phyloP scores from a whole-genome alignment of 2,329 filamentous ascomycete species.

The Elsinoe australis region DNA sequence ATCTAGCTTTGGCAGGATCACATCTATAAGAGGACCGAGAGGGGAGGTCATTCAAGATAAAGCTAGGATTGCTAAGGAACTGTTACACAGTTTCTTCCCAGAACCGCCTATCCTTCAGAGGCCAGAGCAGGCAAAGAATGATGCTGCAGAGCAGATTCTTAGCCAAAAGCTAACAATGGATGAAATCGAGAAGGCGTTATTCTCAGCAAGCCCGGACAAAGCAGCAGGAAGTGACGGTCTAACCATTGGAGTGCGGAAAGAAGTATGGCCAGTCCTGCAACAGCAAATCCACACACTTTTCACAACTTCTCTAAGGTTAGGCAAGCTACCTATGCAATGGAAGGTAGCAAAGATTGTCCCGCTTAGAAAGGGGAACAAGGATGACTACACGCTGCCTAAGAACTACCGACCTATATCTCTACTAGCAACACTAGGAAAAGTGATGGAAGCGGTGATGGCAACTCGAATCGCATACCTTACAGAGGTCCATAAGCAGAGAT shows the following conservation, averaged over 20 bases:
- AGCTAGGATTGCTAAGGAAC: constrained; percentile 7
- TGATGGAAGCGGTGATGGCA: constrained; percentile 28
- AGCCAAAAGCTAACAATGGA: not conserved
- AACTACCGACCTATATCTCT: constrained; percentile 27
- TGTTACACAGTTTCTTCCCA: constrained; percentile 15
- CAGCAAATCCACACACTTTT: constrained; percentile 24
- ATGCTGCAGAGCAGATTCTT: not conserved
- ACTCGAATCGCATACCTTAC: constrained; percentile 28
- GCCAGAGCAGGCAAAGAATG: not conserved
- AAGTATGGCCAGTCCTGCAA: constrained; percentile 23
- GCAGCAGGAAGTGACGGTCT: constrained; percentile 20
- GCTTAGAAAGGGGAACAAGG: constrained; percentile 25
- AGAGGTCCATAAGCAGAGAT: constrained; percentile 26
- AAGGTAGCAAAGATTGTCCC: constrained; percentile 26
- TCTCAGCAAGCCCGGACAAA: constrained; percentile 17
- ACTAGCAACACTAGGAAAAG: constrained; percentile 26
- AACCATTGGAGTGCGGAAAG: constrained; percentile 23
- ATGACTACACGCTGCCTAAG: constrained; percentile 25
- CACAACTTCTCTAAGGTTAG: constrained; percentile 20
- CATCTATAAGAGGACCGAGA: not conserved
- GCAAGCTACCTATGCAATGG: constrained; percentile 24
- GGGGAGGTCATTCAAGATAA: constrained; percentile 14
- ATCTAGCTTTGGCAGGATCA: constrained; percentile 12
- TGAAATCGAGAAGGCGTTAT: constrained; percentile 1
- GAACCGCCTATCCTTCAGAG: not conserved